These are phyloP conservation scores for Hymenoscyphus repandus DNA, from an alignment of 2,329 filamentous ascomycete species.

Conservation along the genomic window DNA sequence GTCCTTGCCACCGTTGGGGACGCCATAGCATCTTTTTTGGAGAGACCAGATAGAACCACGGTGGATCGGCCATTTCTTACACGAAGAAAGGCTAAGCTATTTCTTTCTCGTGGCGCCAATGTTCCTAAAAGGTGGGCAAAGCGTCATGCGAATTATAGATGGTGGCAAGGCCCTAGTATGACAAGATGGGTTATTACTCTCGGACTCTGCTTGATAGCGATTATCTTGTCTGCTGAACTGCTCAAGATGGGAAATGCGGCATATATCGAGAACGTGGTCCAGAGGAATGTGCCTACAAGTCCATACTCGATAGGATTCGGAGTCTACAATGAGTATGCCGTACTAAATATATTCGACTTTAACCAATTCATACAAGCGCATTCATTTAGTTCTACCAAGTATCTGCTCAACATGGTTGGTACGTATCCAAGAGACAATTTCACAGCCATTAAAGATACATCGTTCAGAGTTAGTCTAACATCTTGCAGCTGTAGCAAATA, in stretches of 20 bases:
- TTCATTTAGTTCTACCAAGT: slow-evolving; percentile 35
- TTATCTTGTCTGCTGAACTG: not conserved
- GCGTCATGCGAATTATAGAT: slow-evolving; percentile 5
- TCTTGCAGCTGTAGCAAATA: slow-evolving; percentile 25
- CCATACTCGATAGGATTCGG: slow-evolving; percentile 14
- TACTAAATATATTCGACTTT: slow-evolving; percentile 3
- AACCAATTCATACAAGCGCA: slow-evolving; percentile 7
- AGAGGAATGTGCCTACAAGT: not conserved
- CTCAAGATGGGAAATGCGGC: slow-evolving; percentile 5
- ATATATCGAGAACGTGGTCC: not conserved
- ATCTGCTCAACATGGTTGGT: slow-evolving; percentile 40
- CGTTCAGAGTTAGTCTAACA: not conserved
- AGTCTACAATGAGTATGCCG: slow-evolving; percentile 13
- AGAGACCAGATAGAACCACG: slow-evolving; percentile 29
- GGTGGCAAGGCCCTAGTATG: slow-evolving; percentile 17
- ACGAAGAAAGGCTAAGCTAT: slow-evolving; percentile 18
- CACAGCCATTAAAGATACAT: no score
- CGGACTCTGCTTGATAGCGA: slow-evolving; percentile 6
- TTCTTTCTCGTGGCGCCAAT: not conserved
- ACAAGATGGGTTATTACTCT: slow-evolving; percentile 14
- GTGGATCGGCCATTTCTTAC: slow-evolving; percentile 20
- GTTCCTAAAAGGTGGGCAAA: slow-evolving; percentile 4
- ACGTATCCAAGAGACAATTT: not conserved
- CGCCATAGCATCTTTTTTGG: slow-evolving; percentile 34
- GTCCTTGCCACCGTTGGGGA: slow-evolving; percentile 33